Evolutionary conservation across 495 filamentous ascomycete species (phyloP), one percentile per base, ranked within the genome.

Genomic region (Aeminium ludgeri): DNA sequence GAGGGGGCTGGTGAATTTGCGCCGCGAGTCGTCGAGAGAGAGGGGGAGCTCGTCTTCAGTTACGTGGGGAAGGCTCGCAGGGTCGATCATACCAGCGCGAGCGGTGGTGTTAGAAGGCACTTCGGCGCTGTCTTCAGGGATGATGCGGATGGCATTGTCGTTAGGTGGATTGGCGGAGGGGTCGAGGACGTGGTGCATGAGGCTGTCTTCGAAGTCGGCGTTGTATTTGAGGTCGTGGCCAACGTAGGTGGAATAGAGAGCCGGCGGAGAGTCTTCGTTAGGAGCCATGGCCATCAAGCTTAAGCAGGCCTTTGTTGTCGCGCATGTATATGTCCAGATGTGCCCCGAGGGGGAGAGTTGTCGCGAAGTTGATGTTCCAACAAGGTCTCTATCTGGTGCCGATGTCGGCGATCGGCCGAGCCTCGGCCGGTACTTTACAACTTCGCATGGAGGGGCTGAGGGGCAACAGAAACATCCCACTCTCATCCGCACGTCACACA

Each of bases 191-290:
- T 44, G 38, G 8, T 43, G 13, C 45, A 60, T 55, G n/a, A 60
- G 42, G 36, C 40, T 40, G 48, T 60, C 56, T 20, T 58, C 56
- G 50, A 55, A 60, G 17, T 45, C 47, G 30, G 54, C 55, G 44
- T 46, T 36, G 55, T 60, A 60, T 15, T 15, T 33, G 1, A 51
- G 34, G 31, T 51, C 48, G 36, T 51, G 43, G 3, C 44, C 44
- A 1, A 51, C 40, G 17, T 46, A 51, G 44, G n/a, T 19, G n/a
- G 39, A 43, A 40, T 47, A 51, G 20, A 6, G 6, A 38, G 11
- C 1, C 32, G 16, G 19, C 4, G 37, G 18, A 6, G 16, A 18
- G 17, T 30, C 25, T 6, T 50, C 46, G 13, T 30, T 20, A 12
- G 41, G 41, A 10, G 41, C 31, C 8, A 36, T 45, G 6, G 41